phyloP scores from a whole-genome alignment of 2,329 filamentous ascomycete genomes.

The Metarhizium anisopliae region DNA sequence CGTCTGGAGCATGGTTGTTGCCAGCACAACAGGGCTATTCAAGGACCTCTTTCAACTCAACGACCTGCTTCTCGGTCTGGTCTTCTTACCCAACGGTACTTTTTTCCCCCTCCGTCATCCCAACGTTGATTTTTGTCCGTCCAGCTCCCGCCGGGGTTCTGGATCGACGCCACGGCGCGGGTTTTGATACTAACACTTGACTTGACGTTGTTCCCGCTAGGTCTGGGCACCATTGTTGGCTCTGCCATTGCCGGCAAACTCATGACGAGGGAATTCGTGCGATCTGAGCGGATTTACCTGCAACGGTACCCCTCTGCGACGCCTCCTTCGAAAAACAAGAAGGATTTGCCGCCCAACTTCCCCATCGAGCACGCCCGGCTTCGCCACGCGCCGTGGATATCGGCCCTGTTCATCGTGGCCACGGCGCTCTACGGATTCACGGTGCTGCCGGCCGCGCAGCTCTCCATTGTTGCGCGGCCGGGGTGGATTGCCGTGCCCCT shows the following conservation, averaged over 20 bases:
- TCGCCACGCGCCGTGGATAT: constrained; percentile 30
- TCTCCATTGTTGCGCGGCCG: neutral
- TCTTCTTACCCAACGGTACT: constrained; percentile 9
- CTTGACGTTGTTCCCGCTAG: too few relatives aligned
- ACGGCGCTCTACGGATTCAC: constrained; percentile 25
- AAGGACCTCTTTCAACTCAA: constrained; percentile 16
- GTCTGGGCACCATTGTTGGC: too few relatives aligned
- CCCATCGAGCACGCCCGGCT: constrained; percentile 32
- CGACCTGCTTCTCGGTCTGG: constrained; percentile 16
- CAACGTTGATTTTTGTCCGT: too few relatives aligned
- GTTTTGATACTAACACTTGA: too few relatives aligned
- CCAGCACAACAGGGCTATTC: constrained; percentile 29
- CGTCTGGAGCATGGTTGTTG: constrained; percentile 36
- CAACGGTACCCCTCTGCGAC: too few relatives aligned
- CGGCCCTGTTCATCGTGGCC: constrained; percentile 23
- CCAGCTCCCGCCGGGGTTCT: too few relatives aligned
- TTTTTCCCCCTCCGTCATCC: too few relatives aligned
- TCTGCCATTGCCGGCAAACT: too few relatives aligned
- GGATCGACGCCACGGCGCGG: too few relatives aligned
- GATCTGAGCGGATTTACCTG: too few relatives aligned
- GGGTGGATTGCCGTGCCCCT: constrained; percentile 6
- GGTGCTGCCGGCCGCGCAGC: neutral
- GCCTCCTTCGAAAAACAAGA: constrained; percentile 1
- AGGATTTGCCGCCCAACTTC: constrained; percentile 25
- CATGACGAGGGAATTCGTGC: too few relatives aligned